Percentiles rank a stretch among this genome's conserved stretches.
phyloP scores from a whole-genome alignment of 768 basidiomycete species.

The Candolleomyces eurysporus region DNA sequence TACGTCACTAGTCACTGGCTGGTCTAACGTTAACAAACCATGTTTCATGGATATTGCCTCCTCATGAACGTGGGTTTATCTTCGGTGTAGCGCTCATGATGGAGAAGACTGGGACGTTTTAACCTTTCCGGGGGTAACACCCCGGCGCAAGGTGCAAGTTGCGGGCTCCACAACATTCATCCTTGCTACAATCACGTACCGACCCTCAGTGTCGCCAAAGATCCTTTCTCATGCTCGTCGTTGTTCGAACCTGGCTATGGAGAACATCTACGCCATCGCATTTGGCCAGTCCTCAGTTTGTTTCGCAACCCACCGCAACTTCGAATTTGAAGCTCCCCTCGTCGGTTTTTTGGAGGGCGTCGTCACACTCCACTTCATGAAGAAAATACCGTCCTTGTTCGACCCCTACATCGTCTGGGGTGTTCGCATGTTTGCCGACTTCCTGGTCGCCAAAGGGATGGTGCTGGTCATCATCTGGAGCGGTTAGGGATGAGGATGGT shows the following conservation, averaged over 20 bases:
- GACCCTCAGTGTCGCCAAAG: conserved; percentile 14
- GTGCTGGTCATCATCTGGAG: conserved; percentile 41
- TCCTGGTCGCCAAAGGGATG: conserved; percentile 56
- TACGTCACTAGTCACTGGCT: too few relatives aligned
- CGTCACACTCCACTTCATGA: conserved; percentile 68
- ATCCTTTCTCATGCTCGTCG: neutral
- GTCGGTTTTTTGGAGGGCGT: conserved; percentile 81
- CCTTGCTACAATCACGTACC: too few relatives aligned
- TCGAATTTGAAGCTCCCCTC: conserved; percentile 60
- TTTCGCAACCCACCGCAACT: conserved; percentile 45
- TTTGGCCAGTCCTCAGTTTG: conserved; percentile 65
- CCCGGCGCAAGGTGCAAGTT: too few relatives aligned
- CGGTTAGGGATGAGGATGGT: conserved; percentile 41
- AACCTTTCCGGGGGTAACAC: too few relatives aligned
- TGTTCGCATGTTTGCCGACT: conserved; percentile 71
- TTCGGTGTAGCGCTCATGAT: too few relatives aligned
- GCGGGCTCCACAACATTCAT: too few relatives aligned
- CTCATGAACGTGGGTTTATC: too few relatives aligned
- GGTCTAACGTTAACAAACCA: too few relatives aligned
- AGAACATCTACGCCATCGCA: conserved; percentile 66
- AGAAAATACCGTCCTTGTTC: conserved; percentile 59
- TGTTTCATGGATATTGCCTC: too few relatives aligned
- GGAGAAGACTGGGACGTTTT: too few relatives aligned
- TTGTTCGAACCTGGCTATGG: conserved; percentile 44
- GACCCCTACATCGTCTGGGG: too few relatives aligned